These are phyloP conservation scores for Diutina pseudorugosa DNA, from an alignment of 1,139 yeast genomes.

Conservation along the genomic window DNA sequence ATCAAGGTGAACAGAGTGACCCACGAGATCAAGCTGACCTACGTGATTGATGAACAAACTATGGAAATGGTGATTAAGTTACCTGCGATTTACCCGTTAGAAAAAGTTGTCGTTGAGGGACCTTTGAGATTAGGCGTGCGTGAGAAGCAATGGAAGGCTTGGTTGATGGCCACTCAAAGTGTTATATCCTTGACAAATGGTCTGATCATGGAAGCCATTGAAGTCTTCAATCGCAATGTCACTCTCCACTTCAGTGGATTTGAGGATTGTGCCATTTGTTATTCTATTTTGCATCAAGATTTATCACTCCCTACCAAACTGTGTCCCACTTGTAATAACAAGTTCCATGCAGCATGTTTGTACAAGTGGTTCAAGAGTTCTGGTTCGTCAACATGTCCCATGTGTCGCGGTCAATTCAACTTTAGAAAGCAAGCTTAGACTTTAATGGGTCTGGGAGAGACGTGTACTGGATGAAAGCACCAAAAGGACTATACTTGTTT, in stretches of 20 bases:
- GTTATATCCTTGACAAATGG: slow-evolving; percentile 67
- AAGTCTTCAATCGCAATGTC: slow-evolving; percentile 70
- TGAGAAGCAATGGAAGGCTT: slow-evolving; percentile 89
- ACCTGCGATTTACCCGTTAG: slow-evolving; percentile 65
- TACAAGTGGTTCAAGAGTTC: slow-evolving; percentile 97
- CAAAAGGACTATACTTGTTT: background rate
- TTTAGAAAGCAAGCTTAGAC: slow-evolving; percentile 17
- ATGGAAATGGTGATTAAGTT: slow-evolving; percentile 68
- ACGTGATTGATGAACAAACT: slow-evolving; percentile 78
- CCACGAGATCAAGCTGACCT: slow-evolving; percentile 62
- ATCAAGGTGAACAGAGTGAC: slow-evolving; percentile 51
- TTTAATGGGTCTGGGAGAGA: no score
- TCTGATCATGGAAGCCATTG: slow-evolving; percentile 70
- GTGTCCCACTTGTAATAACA: slow-evolving; percentile 85
- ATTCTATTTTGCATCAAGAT: slow-evolving; percentile 81
- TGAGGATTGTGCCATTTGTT: slow-evolving; percentile 95
- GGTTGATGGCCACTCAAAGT: slow-evolving; percentile 86
- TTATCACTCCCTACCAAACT: slow-evolving; percentile 81
- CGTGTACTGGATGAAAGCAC: no score
- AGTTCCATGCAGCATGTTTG: slow-evolving; percentile 93
- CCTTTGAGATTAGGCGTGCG: slow-evolving; percentile 77
- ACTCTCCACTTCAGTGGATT: slow-evolving; percentile 79
- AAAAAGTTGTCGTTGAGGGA: slow-evolving; percentile 65
- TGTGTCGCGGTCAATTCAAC: slow-evolving; percentile 73
- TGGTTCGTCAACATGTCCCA: slow-evolving; percentile 84